These are phyloP conservation scores for Xylaria sp. DNA, from an alignment of 2,329 filamentous ascomycete species.

Conservation along the genomic window DNA sequence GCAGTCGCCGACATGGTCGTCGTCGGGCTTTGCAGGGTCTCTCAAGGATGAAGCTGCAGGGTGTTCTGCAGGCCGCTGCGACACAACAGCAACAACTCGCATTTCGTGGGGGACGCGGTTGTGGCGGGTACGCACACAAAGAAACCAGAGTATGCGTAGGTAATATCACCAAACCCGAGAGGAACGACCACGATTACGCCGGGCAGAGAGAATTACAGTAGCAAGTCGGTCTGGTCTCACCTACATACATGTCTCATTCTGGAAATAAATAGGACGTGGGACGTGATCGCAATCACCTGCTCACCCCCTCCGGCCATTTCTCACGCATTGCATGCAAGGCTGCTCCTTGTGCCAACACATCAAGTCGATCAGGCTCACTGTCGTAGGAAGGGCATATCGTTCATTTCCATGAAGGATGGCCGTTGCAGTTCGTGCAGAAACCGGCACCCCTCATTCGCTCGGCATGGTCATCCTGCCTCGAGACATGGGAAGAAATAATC, in stretches of 20 bases:
- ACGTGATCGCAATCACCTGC: constrained; percentile 35
- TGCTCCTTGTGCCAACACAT: constrained; percentile 30
- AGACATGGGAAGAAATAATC: constrained; percentile 1
- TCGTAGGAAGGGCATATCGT: constrained; percentile 18
- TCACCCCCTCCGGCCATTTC: constrained; percentile 25
- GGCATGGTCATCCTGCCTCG: constrained; percentile 14
- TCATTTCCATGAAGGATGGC: constrained; percentile 17
- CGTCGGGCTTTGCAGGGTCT: constrained; percentile 23
- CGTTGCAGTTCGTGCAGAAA: constrained; percentile 20
- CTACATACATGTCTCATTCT: neutral
- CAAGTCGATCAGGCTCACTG: constrained; percentile 20
- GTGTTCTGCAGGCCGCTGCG: constrained; percentile 25
- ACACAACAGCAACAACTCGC: constrained; percentile 23
- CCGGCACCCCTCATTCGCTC: constrained; percentile 8
- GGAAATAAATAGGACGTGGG: constrained; percentile 10
- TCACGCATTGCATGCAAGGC: constrained; percentile 35
- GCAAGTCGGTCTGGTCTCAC: constrained; percentile 18
- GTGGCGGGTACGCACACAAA: constrained; percentile 27
- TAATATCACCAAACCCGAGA: constrained; percentile 1
- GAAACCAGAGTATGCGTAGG: constrained; percentile 10
- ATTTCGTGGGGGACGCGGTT: constrained; percentile 31
- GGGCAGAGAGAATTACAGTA: constrained; percentile 18
- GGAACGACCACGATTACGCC: constrained; percentile 5
- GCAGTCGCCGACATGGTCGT: constrained; percentile 22
- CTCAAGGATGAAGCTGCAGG: constrained; percentile 24